Conservation (phyloP, 345 rosid genomes). For the Murraya paniculata region DNA sequence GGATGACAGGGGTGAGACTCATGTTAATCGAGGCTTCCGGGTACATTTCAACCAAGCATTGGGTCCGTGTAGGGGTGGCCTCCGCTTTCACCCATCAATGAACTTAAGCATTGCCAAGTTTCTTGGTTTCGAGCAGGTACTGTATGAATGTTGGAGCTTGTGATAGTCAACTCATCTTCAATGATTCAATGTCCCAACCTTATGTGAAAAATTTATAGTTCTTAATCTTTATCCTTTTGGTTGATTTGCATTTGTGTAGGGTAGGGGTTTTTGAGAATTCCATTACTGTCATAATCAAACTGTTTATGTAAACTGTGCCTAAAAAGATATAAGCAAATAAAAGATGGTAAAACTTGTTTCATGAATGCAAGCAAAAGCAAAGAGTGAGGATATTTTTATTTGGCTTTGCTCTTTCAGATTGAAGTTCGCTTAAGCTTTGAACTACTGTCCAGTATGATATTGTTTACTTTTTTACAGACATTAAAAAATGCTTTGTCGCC, state of each 20-base stretch:
- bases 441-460: not conserved
- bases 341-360: constrained; percentile 2
- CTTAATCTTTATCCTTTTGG: constrained; percentile 4
- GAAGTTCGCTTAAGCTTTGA: not conserved
- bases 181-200: constrained; percentile 7
- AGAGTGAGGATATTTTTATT: not conserved
- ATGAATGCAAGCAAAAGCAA: constrained; percentile 2
- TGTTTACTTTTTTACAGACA: constrained; percentile 51
- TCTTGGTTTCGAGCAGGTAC: constrained; percentile 95
- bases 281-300: not conserved
- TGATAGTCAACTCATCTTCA: constrained; percentile 11
- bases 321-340: constrained; percentile 7
- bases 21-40: constrained; percentile 92
- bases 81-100: constrained; percentile 91
- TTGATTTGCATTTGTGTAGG: constrained; percentile 1
- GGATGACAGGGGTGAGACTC: constrained; percentile 98
- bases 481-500: constrained; percentile 93
- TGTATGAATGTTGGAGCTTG: constrained; percentile 2
- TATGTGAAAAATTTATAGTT: not conserved
- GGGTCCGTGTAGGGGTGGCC: constrained; percentile 97
- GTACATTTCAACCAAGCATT: constrained; percentile 94
- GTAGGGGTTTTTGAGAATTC: not conserved
- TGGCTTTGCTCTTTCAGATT: constrained; percentile 12
- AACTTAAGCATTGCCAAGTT: constrained; percentile 87
- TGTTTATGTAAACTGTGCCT: not conserved